Evolutionary conservation across 129 eudicot species (phyloP).

Genomic region (Flaveria ramosissima): DNA sequence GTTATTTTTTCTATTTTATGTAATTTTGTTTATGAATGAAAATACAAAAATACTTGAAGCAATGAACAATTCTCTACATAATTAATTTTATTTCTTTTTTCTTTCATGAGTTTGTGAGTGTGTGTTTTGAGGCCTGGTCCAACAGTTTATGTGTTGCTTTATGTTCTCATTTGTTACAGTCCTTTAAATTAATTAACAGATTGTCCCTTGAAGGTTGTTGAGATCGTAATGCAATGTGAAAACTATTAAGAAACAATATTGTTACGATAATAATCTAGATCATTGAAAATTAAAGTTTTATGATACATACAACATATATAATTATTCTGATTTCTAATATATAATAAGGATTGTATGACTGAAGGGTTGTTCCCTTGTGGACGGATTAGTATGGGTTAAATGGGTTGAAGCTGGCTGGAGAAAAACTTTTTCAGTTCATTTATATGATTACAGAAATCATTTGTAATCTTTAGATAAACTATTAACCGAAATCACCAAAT

Average conservation of each 20-base stretch:
- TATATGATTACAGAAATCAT: not conserved
- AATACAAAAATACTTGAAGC: too few relatives aligned
- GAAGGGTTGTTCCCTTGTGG: too few relatives aligned
- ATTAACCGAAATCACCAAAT: not conserved
- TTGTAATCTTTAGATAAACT: not conserved
- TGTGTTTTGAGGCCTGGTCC: too few relatives aligned
- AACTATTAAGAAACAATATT: not conserved
- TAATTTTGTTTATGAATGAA: not conserved
- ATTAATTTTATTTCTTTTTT: too few relatives aligned
- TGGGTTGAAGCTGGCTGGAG: not conserved
- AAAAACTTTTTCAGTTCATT: not conserved
- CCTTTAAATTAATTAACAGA: not conserved
- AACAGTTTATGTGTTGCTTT: too few relatives aligned
- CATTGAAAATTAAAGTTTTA: not conserved
- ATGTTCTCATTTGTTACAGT: too few relatives aligned
- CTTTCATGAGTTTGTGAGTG: too few relatives aligned
- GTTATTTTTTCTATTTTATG: not conserved
- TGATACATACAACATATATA: too few relatives aligned
- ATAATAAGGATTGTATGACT: too few relatives aligned
- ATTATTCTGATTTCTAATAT: too few relatives aligned
- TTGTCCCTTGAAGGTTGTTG: constrained; percentile 37
- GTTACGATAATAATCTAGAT: not conserved
- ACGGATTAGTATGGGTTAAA: not conserved
- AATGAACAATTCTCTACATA: too few relatives aligned
- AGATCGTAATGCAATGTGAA: constrained; percentile 27